Evolutionary conservation across 139 green algal species (phyloP), one percentile per base, ranked within the genome.

Genomic region (Coccomyxa sp.): DNA sequence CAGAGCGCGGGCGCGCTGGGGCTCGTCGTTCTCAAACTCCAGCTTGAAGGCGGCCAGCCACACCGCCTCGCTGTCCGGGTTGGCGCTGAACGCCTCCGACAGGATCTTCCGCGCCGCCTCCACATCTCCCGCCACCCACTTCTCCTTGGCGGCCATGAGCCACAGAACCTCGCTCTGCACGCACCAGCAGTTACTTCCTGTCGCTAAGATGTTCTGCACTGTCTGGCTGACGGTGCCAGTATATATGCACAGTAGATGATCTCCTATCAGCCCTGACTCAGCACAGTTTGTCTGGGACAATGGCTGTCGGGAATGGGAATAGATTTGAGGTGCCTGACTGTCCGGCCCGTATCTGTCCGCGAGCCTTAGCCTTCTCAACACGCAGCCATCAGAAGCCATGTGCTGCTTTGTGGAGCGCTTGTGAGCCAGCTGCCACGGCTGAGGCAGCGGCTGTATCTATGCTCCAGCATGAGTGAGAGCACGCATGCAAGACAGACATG

Each of bases 11-110:
- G 83, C 86, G 17, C 83, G 58, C 31, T 84, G 80, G 18, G 75
- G 71, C 88, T 99, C 96, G 27, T 90, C 85, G 81, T 97, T 98
- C 84, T 99, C 97, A 86, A 99, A 98, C 89, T 99, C 97, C 63
- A 99, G 91, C 90, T 99, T 99, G 91, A 98, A 98, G 10, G 97
- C 97, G 0, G 97, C 97, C 79, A 99, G 94, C 92, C 93, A 98
- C 85, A 99, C 97, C 80, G 97, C 93, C 88, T 99, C 95, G 68
- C 82, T 93, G 82, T 98, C 93, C 0, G 96, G 94, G 88, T 98
- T 98, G 81, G 92, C 89, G 14, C 87, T 86, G 79, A 97, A 97
- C 0, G 96, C 95, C 76, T 95, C 92, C 76, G 94, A 85, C 80
- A 98, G 91, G 31, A 98, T 94, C 45, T 86, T 60, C 14, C 95